Evolutionary conservation across 176 grass and related monocot genomes (phyloP).

Genomic region (Coix lacrymajobi): DNA sequence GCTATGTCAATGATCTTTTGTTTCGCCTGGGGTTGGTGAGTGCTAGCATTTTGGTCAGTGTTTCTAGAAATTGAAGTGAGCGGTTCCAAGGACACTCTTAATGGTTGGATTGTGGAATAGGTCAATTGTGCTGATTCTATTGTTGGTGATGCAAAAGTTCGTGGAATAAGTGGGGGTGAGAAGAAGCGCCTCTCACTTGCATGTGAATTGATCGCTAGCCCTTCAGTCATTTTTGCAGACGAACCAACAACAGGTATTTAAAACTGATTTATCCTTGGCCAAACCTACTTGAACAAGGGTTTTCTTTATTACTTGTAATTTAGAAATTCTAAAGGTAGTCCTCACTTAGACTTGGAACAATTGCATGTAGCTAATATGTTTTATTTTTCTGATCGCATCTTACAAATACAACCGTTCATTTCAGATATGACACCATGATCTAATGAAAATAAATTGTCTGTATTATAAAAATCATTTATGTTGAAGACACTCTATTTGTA

Average conservation of each 20-base stretch:
- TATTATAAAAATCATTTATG: not conserved
- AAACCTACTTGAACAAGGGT: not conserved
- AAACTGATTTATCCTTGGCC: not conserved
- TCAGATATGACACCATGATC: not conserved
- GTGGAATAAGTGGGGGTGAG: conserved; percentile 91
- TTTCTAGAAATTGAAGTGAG: not conserved
- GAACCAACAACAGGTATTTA: conserved; percentile 85
- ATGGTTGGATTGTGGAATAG: conserved; percentile 28
- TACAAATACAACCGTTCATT: not conserved
- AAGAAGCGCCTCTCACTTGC: conserved; percentile 92
- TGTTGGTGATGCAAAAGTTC: conserved; percentile 90
- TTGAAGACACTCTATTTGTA: not conserved
- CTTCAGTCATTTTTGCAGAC: conserved; percentile 86
- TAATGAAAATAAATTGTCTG: not conserved
- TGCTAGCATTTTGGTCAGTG: not conserved
- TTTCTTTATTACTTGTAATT: not conserved
- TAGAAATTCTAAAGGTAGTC: not conserved
- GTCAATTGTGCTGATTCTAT: conserved; percentile 89
- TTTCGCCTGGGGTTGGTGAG: conserved; percentile 89
- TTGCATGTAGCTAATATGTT: not conserved
- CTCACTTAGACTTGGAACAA: conserved; percentile 1
- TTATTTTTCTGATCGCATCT: not conserved
- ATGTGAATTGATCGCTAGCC: conserved; percentile 95
- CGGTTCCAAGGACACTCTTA: not conserved
- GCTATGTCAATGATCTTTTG: conserved; percentile 71